Evolutionary conservation across 2,329 filamentous ascomycete genomes (phyloP), one percentile per base, ranked within the genome.

Genomic region (Endothia cerciana): DNA sequence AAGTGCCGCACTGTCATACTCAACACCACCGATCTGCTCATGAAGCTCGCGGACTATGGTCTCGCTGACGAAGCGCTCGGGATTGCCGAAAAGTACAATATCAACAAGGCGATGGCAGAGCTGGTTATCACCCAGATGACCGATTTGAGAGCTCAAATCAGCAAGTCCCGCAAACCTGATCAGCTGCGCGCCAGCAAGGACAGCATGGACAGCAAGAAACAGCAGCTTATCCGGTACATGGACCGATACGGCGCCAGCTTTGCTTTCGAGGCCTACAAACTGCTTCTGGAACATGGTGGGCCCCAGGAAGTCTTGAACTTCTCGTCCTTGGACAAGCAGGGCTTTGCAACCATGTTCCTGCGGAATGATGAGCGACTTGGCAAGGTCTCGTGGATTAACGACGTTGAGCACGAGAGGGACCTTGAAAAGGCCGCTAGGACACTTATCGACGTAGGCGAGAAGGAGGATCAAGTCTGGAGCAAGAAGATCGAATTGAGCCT

Each of bases 351-450:
- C 0, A 83, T 84, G 61, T 99, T 93, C 72, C 82, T 99, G 58
- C 87, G 91, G 51, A 89, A 87, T 64, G 87, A 89, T 69, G 85
- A 88, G 0, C 84, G 89, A 68, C 87, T 93, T 68, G 89, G 90
- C 36, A 92, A 92, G 72, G 83, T 99, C 55, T 89, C 90, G 59
- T 99, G 95, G 95, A 97, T 99, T 79, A 96, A 99, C 75, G 94
- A 98, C 74, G 85, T 98, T 8, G 83, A 89, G 67, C 85, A 86
- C 30, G 91, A 95, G 74, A 84, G 88, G 66, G 88, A 97, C 72
- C 93, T 93, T 69, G 82, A 86, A 15, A 85, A 87, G 64, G 94
- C 94, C 13, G 89, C 90, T 5, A 80, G 87, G 51, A 90, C 89
- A 0, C 83, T 99, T 57, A 81, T 91, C 53, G 81, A 87, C 8